A percentile compares a stretch with the other conserved stretches of the same genome.
Conservation (phyloP, 2,329 filamentous ascomycete genomes). For the Colletotrichum shisoi region DNA sequence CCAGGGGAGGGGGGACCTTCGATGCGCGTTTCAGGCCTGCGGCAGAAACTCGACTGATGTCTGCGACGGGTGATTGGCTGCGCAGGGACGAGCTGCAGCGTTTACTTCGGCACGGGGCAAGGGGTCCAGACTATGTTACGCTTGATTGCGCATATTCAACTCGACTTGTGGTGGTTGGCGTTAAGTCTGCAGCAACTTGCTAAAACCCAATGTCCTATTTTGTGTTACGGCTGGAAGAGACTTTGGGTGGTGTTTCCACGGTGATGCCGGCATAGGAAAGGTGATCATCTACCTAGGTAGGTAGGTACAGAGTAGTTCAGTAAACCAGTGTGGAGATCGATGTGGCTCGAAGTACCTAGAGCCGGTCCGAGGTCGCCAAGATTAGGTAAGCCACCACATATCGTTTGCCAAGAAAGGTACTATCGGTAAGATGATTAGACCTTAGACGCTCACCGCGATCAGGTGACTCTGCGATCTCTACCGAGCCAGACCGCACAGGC, state of each 20-base stretch:
- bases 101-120: constrained; percentile 31
- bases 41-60: constrained; percentile 43
- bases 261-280: constrained; percentile 2
- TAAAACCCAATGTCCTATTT: background rate
- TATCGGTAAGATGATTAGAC: background rate
- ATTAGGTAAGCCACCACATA: constrained; percentile 23
- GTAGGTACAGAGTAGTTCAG: background rate
- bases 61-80: constrained; percentile 30
- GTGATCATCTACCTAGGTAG: constrained; percentile 2
- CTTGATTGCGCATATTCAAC: constrained; percentile 2
- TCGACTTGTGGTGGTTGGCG: background rate
- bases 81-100: constrained; percentile 31
- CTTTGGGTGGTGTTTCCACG: background rate
- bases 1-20: constrained; percentile 27
- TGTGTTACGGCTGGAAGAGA: constrained; percentile 11
- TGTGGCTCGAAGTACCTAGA: too few relatives aligned
- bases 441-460: background rate
- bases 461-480: constrained; percentile 17
- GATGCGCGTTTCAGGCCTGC: constrained; percentile 40
- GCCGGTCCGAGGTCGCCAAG: background rate
- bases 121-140: constrained; percentile 18
- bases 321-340: background rate
- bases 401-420: constrained; percentile 1
- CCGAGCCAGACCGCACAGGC: constrained; percentile 1
- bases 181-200: background rate